phyloP scores from a whole-genome alignment of 2,329 filamentous ascomycete genomes.

The Aureobasidium pullulans region DNA sequence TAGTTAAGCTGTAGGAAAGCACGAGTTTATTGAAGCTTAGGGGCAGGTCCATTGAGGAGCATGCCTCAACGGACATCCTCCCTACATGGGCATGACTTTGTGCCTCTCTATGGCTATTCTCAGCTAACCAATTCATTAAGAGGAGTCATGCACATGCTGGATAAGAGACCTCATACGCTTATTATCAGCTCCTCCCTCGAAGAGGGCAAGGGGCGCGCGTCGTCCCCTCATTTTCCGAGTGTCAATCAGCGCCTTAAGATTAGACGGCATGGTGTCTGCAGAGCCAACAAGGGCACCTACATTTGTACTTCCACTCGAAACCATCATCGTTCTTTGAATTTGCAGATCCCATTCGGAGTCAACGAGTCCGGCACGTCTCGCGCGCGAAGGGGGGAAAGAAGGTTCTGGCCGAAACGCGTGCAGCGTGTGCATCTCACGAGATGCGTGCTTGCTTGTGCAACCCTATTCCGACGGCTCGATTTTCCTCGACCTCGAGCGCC shows the following conservation, averaged over 20 bases:
- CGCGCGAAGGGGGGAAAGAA: constrained; percentile 4
- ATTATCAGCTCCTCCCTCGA: too few relatives aligned
- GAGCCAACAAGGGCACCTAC: background rate
- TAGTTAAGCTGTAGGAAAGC: too few relatives aligned
- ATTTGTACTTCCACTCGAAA: background rate
- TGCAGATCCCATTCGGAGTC: background rate
- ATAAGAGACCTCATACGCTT: too few relatives aligned
- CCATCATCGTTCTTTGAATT: background rate
- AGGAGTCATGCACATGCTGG: too few relatives aligned
- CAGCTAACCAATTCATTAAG: too few relatives aligned
- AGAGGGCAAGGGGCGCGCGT: background rate
- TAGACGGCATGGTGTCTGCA: background rate
- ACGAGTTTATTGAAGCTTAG: too few relatives aligned
- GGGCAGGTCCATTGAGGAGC: too few relatives aligned
- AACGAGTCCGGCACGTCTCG: background rate
- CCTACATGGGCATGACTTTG: too few relatives aligned
- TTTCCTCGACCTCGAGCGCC: background rate
- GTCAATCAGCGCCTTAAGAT: background rate
- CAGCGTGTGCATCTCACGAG: background rate
- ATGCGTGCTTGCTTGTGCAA: constrained; percentile 3
- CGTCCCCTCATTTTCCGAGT: background rate
- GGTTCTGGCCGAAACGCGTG: background rate
- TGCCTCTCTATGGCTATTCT: too few relatives aligned
- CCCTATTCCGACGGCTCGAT: background rate
- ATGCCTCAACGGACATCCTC: too few relatives aligned